Evolutionary conservation across 108 stramenopile genomes (phyloP).

Genomic region (Nannochloropsis gaditana): DNA sequence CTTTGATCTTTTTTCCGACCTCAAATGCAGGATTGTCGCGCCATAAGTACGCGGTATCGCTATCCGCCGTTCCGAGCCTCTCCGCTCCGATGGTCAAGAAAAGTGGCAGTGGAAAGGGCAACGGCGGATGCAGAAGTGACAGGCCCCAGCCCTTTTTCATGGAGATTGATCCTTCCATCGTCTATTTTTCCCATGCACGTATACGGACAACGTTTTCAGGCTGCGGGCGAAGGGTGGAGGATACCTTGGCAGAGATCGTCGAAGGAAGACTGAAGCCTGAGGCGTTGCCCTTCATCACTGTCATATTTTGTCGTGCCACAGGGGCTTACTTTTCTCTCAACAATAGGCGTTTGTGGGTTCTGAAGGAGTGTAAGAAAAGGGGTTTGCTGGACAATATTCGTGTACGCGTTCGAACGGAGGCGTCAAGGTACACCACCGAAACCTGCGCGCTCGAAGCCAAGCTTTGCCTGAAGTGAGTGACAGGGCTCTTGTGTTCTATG

Average conservation of each 20-base stretch:
- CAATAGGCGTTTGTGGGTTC: not conserved
- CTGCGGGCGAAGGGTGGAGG: not conserved
- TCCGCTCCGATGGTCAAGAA: not conserved
- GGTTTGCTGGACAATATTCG: constrained; percentile 2
- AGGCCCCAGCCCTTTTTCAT: constrained; percentile 8
- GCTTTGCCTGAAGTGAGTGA: not conserved
- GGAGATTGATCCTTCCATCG: not conserved
- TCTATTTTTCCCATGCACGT: not conserved
- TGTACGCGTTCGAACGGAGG: not conserved
- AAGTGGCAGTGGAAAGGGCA: not conserved
- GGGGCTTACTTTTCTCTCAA: constrained; percentile 6
- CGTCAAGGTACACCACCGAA: not conserved
- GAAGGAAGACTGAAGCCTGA: not conserved
- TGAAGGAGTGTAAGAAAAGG: not conserved
- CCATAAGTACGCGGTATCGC: too few species aligned
- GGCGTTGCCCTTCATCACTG: constrained; percentile 5
- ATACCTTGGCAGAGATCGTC: not conserved
- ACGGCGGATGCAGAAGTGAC: not conserved
- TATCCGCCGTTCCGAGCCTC: too few species aligned
- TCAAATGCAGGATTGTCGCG: too few species aligned
- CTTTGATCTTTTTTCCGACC: too few species aligned
- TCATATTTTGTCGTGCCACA: not conserved
- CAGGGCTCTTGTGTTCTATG: too few species aligned
- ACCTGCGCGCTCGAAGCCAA: constrained; percentile 17
- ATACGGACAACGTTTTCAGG: not conserved